Base-by-base conservation (phyloP, 768 basidiomycete genomes). In the Terana coerulea region DNA sequence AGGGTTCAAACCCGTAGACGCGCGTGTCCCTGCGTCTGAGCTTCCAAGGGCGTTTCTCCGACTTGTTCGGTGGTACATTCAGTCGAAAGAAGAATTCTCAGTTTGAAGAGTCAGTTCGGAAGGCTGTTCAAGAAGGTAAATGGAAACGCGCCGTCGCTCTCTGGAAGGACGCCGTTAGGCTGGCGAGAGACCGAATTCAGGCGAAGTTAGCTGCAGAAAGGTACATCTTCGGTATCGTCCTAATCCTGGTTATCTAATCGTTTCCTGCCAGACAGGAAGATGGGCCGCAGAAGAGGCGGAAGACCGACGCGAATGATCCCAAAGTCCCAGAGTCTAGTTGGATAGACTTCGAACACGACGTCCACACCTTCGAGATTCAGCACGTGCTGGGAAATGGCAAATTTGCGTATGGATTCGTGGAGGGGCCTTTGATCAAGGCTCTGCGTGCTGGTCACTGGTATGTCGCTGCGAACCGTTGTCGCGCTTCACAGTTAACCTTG, bases 1-100 rank as follows among this genome's bases (percentile, higher is more conserved):
- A 31, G 95, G 95, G 0, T 94, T 95, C 67, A 95, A 94, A 65
- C 97, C 97, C n/a, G 74, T 98, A 6, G 92, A 98, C 65, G 81
- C 92, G 5, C 82, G 88, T 11, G 69, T 92, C 0, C 84, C 91
- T 10, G 94, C 83, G 0, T 76, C 79, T 7, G 73, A 71, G 25
- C 67, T 97, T n/a, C 35, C 85, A 94, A 55, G 74, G 78, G 49
- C 74, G 75, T 22, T 98, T 95, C 72, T 68, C 86, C 56, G 83
- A 83, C 47, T 69, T 98, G 35, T 98, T 98, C 65, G 81, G 83
- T 2, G 73, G 75, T 12, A 95, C 92, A 0, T 98, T 98, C 63
- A 95, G 93, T 69, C 75, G 88, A 60, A 83, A 82, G 71, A 91
- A 88, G 73, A 98, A 98, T 61, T 81, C 83, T 53, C 86, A 85